Evolutionary conservation across 306 rosid genomes (phyloP).

Genomic region (Adenanthera pavonina): DNA sequence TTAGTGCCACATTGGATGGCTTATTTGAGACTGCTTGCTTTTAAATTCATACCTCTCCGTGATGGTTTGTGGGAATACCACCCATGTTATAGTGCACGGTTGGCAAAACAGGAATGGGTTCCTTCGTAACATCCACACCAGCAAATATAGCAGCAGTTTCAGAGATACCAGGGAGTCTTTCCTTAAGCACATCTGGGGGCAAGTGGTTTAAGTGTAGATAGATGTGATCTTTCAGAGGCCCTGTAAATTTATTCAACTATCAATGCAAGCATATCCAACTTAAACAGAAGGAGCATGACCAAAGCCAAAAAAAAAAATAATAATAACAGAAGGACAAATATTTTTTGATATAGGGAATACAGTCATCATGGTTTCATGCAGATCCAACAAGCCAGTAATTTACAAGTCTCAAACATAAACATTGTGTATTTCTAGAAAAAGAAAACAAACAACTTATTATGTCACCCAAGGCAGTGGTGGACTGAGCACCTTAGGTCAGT

Average conservation of each 20-base stretch:
- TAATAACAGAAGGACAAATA: neutral
- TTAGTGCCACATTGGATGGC: neutral
- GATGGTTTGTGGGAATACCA: constrained; percentile 90
- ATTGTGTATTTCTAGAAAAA: neutral
- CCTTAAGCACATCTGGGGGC: constrained; percentile 98
- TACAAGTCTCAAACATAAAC: neutral
- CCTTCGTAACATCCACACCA: constrained; percentile 97
- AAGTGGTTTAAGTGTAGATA: constrained; percentile 98
- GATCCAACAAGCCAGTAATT: constrained; percentile 13
- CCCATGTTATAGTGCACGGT: constrained; percentile 99
- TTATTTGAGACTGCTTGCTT: constrained; percentile 10
- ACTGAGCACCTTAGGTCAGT: no score
- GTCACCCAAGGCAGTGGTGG: neutral
- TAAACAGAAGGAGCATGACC: neutral
- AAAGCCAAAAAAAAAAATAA: neutral
- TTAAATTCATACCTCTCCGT: constrained; percentile 77
- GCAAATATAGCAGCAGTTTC: constrained; percentile 99
- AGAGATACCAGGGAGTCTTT: constrained; percentile 99
- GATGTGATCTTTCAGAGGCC: constrained; percentile 97
- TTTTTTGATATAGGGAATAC: constrained; percentile 10
- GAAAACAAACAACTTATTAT: constrained; percentile 2
- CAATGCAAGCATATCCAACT: constrained; percentile 33
- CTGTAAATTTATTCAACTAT: constrained; percentile 54
- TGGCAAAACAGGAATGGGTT: constrained; percentile 97
- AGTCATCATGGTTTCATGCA: constrained; percentile 27